Percentiles rank a stretch among this genome's conserved stretches.
These are phyloP conservation scores for Starmerella floris DNA, from an alignment of 805 yeast genomes.

Conservation along the genomic window DNA sequence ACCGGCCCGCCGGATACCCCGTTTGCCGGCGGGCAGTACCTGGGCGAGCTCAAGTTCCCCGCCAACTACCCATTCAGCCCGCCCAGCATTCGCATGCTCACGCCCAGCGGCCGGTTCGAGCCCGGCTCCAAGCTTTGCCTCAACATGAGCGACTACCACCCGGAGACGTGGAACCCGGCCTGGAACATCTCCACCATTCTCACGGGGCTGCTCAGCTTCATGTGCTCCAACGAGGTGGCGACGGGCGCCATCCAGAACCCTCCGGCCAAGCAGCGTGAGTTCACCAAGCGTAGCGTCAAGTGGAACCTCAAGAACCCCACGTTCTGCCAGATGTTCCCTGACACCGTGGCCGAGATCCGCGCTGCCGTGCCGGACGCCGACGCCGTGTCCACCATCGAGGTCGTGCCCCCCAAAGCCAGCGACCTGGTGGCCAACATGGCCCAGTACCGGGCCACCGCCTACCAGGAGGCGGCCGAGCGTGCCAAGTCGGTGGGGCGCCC, in stretches of 20 bases:
- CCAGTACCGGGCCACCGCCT: slow-evolving; percentile 10
- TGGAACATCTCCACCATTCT: slow-evolving; percentile 85
- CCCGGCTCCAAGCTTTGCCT: slow-evolving; percentile 67
- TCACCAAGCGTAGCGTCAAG: slow-evolving; percentile 44
- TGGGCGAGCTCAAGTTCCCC: slow-evolving; percentile 58
- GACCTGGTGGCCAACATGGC: slow-evolving; percentile 11
- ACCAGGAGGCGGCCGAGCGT: slow-evolving; percentile 8
- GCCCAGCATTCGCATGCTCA: slow-evolving; percentile 75
- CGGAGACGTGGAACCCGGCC: slow-evolving; percentile 85
- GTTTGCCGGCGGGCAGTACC: slow-evolving; percentile 38
- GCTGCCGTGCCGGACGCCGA: slow-evolving; percentile 11
- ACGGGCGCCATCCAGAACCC: slow-evolving; percentile 61
- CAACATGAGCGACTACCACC: slow-evolving; percentile 81
- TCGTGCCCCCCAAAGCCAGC: slow-evolving; percentile 15
- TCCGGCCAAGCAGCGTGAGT: slow-evolving; percentile 40
- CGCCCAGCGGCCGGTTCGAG: slow-evolving; percentile 79
- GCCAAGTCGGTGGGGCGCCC: not conserved
- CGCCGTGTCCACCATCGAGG: slow-evolving; percentile 10
- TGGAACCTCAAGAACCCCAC: slow-evolving; percentile 40
- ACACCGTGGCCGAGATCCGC: slow-evolving; percentile 32
- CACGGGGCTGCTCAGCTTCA: slow-evolving; percentile 70
- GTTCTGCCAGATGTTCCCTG: slow-evolving; percentile 57
- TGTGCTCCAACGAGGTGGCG: slow-evolving; percentile 72
- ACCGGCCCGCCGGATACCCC: slow-evolving; percentile 89
- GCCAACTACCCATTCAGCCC: slow-evolving; percentile 84